phyloP scores from a whole-genome alignment of 805 yeast species.

The Ogataea henricii region DNA sequence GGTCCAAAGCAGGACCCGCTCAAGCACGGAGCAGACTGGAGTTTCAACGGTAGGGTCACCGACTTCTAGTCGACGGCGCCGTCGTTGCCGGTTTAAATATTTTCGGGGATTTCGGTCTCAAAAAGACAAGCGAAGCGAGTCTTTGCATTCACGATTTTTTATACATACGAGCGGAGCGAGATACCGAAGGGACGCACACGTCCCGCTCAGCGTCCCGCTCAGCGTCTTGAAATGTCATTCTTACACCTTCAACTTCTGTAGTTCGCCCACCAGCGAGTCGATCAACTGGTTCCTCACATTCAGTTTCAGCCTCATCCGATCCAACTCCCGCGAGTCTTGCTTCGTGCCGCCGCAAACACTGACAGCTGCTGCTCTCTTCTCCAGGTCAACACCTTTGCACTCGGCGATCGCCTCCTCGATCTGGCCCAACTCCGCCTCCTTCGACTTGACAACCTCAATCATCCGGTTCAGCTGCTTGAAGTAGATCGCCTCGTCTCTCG shows the following conservation, averaged over 20 bases:
- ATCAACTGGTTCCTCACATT: constrained; percentile 11
- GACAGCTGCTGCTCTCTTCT: neutral
- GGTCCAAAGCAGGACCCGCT: constrained; percentile 98
- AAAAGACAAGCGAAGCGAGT: neutral
- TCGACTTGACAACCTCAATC: constrained; percentile 16
- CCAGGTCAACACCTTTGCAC: constrained; percentile 23
- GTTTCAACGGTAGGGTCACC: constrained; percentile 94
- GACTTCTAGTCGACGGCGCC: constrained; percentile 58
- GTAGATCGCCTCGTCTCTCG: constrained; percentile 30
- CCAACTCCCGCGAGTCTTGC: constrained; percentile 11
- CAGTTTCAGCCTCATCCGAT: constrained; percentile 22
- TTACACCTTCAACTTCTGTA: constrained; percentile 7
- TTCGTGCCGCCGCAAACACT: constrained; percentile 3
- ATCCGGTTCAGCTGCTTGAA: constrained; percentile 28
- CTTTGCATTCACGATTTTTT: too few relatives aligned
- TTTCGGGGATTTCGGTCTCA: constrained; percentile 19
- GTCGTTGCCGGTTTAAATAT: neutral
- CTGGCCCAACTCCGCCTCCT: constrained; percentile 20
- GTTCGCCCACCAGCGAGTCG: constrained; percentile 9
- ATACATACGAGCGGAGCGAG: too few relatives aligned
- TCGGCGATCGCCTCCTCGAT: constrained; percentile 15
- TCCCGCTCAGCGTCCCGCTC: too few relatives aligned
- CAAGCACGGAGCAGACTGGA: constrained; percentile 82
- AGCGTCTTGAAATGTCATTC: too few relatives aligned
- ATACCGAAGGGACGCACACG: too few relatives aligned